Percentiles rank a stretch among this genome's conserved stretches.
Evolutionary conservation across 116 monocot species (phyloP).

Genomic region (Phalaenopsis hybrid): DNA sequence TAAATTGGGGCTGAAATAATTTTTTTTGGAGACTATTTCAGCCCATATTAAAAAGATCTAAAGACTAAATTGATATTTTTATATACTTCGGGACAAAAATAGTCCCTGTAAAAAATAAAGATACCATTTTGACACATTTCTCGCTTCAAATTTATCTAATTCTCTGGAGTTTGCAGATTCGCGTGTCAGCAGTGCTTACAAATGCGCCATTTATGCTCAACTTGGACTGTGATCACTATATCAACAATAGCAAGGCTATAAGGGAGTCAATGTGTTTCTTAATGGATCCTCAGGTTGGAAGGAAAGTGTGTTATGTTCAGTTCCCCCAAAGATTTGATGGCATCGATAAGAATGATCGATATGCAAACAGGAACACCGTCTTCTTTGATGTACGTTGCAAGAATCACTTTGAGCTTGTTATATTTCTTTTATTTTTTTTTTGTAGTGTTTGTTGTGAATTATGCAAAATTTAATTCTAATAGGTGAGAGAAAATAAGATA

Average conservation of each 20-base stretch:
- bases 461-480: neutral
- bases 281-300: constrained; percentile 92
- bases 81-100: too few species aligned
- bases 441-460: neutral
- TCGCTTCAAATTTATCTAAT: neutral
- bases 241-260: constrained; percentile 97
- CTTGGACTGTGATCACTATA: constrained; percentile 88
- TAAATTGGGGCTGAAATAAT: too few species aligned
- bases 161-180: constrained; percentile 35
- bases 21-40: too few species aligned
- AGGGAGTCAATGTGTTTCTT: constrained; percentile 96
- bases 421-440: neutral
- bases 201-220: constrained; percentile 99
- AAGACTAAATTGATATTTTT: too few species aligned
- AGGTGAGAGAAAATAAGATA: too few species aligned
- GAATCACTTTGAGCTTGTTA: neutral
- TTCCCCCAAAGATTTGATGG: constrained; percentile 98
- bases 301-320: constrained; percentile 83
- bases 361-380: constrained; percentile 95
- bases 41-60: too few species aligned
- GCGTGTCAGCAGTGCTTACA: constrained; percentile 95
- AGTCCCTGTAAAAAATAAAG: too few species aligned
- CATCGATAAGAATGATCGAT: constrained; percentile 78
- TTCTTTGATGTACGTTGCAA: constrained; percentile 74
- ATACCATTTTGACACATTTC: too few species aligned